Conservation (phyloP, 208 protist genomes). For the Wallacemonas sp. region DNA sequence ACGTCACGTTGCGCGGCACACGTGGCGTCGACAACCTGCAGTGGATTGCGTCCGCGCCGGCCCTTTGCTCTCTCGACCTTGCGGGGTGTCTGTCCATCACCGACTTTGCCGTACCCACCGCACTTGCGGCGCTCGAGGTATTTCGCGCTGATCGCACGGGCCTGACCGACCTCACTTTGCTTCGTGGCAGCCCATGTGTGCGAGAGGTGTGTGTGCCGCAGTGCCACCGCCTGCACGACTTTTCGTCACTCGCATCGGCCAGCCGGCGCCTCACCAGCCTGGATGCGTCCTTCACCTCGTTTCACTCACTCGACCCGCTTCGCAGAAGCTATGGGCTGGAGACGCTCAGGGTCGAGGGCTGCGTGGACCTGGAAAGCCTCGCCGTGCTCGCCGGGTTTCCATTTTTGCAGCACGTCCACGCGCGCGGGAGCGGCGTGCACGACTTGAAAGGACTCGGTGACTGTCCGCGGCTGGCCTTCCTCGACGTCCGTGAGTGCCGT, state of each 20-base stretch:
- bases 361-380: not conserved
- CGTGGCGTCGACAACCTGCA: not conserved
- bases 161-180: not conserved
- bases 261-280: not conserved
- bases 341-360: not conserved
- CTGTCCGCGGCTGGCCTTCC: not conserved
- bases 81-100: not conserved
- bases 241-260: not conserved
- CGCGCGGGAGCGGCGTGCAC: not conserved
- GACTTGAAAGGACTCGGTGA: not conserved
- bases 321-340: not conserved
- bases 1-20: not conserved
- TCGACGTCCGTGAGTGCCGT: slow-evolving; percentile 8
- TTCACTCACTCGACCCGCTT: not conserved
- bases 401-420: not conserved
- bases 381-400: not conserved
- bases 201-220: not conserved
- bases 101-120: not conserved
- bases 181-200: not conserved
- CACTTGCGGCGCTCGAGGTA: not conserved
- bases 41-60: not conserved
- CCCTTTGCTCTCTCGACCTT: not conserved
- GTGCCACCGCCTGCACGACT: not conserved
- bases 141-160: not conserved
- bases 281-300: not conserved